Evolutionary conservation across 2,329 filamentous ascomycete genomes (phyloP).

Genomic region (Xylaria sp.): DNA sequence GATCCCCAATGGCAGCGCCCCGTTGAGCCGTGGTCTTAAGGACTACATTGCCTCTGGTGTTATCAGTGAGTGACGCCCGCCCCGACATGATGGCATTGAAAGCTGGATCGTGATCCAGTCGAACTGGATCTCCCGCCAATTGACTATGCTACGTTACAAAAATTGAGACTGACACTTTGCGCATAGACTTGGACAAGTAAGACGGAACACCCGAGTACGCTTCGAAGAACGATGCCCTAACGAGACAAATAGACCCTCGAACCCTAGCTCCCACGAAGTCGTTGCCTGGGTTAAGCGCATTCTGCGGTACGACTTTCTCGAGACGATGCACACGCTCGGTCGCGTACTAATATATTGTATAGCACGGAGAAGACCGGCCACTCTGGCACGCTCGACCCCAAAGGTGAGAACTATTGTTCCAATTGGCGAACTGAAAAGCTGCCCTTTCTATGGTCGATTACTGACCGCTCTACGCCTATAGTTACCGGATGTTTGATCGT

Average conservation of each 20-base stretch:
- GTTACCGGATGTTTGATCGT: conserved; percentile 88
- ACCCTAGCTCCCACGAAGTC: conserved; percentile 97
- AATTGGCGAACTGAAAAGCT: not conserved
- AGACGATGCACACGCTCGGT: not conserved
- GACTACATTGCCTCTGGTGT: conserved; percentile 96
- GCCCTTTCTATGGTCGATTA: not conserved
- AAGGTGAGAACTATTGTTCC: conserved; percentile 10
- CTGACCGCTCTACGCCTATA: conserved; percentile 37
- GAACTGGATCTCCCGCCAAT: not conserved
- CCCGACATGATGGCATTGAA: not conserved
- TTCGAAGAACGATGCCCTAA: conserved; percentile 6
- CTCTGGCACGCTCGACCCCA: conserved; percentile 82
- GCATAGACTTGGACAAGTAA: conserved; percentile 19
- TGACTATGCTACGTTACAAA: not conserved
- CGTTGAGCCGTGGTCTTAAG: conserved; percentile 90
- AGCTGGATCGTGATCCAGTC: not conserved
- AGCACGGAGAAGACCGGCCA: conserved; percentile 96
- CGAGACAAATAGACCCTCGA: conserved; percentile 83
- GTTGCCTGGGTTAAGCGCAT: conserved; percentile 98
- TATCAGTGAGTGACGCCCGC: conserved; percentile 58
- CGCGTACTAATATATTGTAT: conserved; percentile 17
- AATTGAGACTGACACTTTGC: conserved; percentile 6
- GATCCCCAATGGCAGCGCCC: conserved; percentile 87
- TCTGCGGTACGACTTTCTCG: conserved; percentile 13
- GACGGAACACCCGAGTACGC: not conserved